Conservation (phyloP, 2,329 filamentous ascomycete species). For the Dactylonectria macrodidyma region DNA sequence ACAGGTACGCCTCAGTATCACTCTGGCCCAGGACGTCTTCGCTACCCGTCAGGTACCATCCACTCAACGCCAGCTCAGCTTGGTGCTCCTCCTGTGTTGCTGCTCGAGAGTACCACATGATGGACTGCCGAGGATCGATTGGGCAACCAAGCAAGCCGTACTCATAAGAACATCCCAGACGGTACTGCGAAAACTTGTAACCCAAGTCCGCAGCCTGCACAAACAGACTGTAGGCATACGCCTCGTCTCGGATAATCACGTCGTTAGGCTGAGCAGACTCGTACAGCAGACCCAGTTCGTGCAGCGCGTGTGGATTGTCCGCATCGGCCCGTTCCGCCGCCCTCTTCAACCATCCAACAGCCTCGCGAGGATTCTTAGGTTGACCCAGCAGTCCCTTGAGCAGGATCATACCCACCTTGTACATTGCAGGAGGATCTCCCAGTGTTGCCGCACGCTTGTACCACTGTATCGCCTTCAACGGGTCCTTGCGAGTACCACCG, state of each 20-base stretch:
- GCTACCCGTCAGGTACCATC: constrained; percentile 95
- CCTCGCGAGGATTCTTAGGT: constrained; percentile 84
- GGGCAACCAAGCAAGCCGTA: constrained; percentile 88
- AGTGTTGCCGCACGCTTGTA: constrained; percentile 93
- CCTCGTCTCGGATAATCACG: constrained; percentile 84
- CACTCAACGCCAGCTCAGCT: constrained; percentile 85
- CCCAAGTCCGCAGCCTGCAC: constrained; percentile 88
- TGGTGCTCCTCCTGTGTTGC: constrained; percentile 96
- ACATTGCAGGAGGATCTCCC: constrained; percentile 95
- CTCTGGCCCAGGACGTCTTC: constrained; percentile 91
- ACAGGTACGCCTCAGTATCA: constrained; percentile 96
- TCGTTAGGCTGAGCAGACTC: constrained; percentile 77
- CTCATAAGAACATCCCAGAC: constrained; percentile 89
- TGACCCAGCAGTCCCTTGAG: constrained; percentile 96
- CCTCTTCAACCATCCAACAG: constrained; percentile 91
- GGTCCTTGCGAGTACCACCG: constrained; percentile 91
- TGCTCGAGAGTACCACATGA: constrained; percentile 94
- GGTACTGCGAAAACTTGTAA: constrained; percentile 96
- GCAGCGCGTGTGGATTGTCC: constrained; percentile 95
- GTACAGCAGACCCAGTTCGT: constrained; percentile 83
- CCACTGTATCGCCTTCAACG: constrained; percentile 96
- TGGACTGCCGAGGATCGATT: constrained; percentile 87
- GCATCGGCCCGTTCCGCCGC: constrained; percentile 89
- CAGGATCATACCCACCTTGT: constrained; percentile 97
- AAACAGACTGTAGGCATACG: constrained; percentile 86